Evolutionary conservation across 2,329 filamentous ascomycete genomes (phyloP).

Genomic region (Fusarium sp.): DNA sequence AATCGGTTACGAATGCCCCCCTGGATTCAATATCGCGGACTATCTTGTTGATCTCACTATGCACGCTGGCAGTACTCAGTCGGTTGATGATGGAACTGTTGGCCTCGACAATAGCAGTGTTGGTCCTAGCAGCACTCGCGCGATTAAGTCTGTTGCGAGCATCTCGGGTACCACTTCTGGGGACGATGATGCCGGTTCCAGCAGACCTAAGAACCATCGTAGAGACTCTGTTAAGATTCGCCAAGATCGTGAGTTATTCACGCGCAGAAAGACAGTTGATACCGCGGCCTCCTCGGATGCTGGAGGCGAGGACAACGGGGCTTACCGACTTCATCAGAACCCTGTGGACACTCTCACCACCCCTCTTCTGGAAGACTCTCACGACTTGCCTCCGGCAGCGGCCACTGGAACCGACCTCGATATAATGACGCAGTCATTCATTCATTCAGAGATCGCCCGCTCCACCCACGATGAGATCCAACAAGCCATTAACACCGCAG

Average conservation of each 20-base stretch:
- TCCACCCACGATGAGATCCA: slow-evolving; percentile 82
- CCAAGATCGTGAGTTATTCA: slow-evolving; percentile 92
- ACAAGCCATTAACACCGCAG: slow-evolving; percentile 72
- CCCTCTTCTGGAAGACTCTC: slow-evolving; percentile 76
- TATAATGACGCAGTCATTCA: slow-evolving; percentile 79
- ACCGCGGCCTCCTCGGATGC: slow-evolving; percentile 72
- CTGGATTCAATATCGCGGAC: slow-evolving; percentile 98
- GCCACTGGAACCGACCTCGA: slow-evolving; percentile 81
- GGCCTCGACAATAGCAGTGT: slow-evolving; percentile 71
- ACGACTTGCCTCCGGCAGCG: slow-evolving; percentile 69
- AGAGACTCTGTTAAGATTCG: slow-evolving; percentile 84
- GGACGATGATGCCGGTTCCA: slow-evolving; percentile 70
- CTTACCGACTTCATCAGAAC: slow-evolving; percentile 64
- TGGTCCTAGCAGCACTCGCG: slow-evolving; percentile 85
- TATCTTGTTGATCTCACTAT: slow-evolving; percentile 98
- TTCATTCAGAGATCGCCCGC: slow-evolving; percentile 79
- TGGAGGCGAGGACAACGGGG: slow-evolving; percentile 61
- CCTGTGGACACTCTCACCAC: slow-evolving; percentile 59
- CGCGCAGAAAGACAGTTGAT: slow-evolving; percentile 74
- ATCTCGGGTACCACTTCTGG: slow-evolving; percentile 80
- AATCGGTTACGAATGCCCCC: slow-evolving; percentile 91
- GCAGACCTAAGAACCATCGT: slow-evolving; percentile 74
- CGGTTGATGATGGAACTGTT: slow-evolving; percentile 65
- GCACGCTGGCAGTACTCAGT: slow-evolving; percentile 78
- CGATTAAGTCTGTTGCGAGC: slow-evolving; percentile 91